These are phyloP conservation scores for Vigna mungo DNA, from an alignment of 306 rosid species.

Conservation along the genomic window DNA sequence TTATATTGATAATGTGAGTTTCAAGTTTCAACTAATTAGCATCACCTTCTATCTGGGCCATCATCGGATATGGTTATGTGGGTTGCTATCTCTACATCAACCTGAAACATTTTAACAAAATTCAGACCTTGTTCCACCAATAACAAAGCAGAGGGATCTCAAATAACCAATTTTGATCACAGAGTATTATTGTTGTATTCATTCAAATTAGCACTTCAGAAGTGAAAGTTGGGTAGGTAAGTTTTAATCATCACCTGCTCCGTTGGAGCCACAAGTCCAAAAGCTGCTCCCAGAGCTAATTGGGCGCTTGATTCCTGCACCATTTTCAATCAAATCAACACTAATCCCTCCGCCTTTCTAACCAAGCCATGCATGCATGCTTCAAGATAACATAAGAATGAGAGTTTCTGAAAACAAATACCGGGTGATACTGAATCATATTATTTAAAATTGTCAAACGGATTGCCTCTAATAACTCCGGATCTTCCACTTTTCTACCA, in stretches of 20 bases:
- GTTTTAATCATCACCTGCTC: constrained; percentile 57
- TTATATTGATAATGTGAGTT: too few relatives aligned
- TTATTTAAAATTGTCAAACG: constrained; percentile 92
- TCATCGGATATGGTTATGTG: constrained; percentile 72
- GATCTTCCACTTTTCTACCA: constrained; percentile 95
- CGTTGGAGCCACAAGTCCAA: constrained; percentile 78
- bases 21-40: too few relatives aligned
- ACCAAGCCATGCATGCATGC: constrained; percentile 6
- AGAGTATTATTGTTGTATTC: too few relatives aligned
- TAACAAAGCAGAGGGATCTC: too few relatives aligned
- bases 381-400: constrained; percentile 6
- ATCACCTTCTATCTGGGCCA: constrained; percentile 81
- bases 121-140: neutral
- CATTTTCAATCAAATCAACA: constrained; percentile 35
- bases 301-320: constrained; percentile 94
- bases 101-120: constrained; percentile 54
- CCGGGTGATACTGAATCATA: constrained; percentile 91
- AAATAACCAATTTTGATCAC: too few relatives aligned
- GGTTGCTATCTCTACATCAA: constrained; percentile 94
- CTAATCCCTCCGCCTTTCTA: constrained; percentile 15
- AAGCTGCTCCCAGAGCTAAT: constrained; percentile 91
- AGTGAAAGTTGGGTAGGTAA: too few relatives aligned
- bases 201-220: too few relatives aligned
- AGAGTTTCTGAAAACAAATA: constrained; percentile 48
- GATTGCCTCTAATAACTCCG: constrained; percentile 97